These are phyloP conservation scores for Shiraia bambusicola DNA, from an alignment of 2,329 filamentous ascomycete genomes.

Conservation along the genomic window DNA sequence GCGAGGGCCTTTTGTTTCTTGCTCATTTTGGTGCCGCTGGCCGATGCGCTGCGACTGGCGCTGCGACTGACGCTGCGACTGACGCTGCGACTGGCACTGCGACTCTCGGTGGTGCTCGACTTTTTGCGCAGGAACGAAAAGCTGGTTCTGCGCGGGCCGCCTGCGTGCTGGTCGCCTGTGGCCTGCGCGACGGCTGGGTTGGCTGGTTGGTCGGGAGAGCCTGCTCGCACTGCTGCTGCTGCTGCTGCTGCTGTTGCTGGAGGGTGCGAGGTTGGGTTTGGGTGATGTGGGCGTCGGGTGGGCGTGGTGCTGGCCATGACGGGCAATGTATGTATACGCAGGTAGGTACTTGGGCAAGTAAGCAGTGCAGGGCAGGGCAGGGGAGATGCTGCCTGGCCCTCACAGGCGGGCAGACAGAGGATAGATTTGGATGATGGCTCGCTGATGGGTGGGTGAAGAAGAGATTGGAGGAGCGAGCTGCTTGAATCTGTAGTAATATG, in stretches of 20 bases:
- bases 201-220: constrained; percentile 31
- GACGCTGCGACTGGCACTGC: not conserved
- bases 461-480: constrained; percentile 28
- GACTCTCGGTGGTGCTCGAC: not conserved
- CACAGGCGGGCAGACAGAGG: constrained; percentile 3
- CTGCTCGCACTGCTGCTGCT: constrained; percentile 26
- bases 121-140: constrained; percentile 42
- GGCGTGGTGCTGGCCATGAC: constrained; percentile 32
- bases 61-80: constrained; percentile 15
- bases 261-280: constrained; percentile 2
- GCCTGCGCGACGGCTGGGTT: constrained; percentile 15
- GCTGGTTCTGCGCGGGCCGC: constrained; percentile 28
- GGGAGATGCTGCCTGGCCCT: constrained; percentile 17
- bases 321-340: too few species aligned
- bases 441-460: not conserved
- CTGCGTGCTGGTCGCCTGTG: constrained; percentile 21
- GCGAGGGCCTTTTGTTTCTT: constrained; percentile 58
- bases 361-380: constrained; percentile 24
- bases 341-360: too few species aligned
- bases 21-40: constrained; percentile 47
- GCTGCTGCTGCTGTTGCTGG: too few species aligned
- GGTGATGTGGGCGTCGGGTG: constrained; percentile 16
- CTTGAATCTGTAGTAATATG: too few species aligned
- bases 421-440: constrained; percentile 4
- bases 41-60: constrained; percentile 31